A percentile compares a stretch with the other conserved stretches of the same genome.
phyloP scores from a whole-genome alignment of 1,284 basidiomycete genomes.

The Cryptococcus sp. region DNA sequence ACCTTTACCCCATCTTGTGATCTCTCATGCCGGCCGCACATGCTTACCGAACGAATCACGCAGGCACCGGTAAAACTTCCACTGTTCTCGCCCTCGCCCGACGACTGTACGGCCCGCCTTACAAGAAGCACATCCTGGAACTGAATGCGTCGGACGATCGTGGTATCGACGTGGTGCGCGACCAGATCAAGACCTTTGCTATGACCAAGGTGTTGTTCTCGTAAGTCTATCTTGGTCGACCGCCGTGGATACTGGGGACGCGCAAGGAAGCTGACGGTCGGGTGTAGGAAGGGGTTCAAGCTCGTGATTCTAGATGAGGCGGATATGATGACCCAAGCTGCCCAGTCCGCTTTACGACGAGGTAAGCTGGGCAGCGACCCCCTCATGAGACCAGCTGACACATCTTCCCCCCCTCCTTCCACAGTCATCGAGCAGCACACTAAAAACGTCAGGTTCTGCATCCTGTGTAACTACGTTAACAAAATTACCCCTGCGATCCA shows the following conservation, averaged over 20 bases:
- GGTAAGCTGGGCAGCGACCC: conserved; percentile 41
- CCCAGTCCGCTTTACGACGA: conserved; percentile 91
- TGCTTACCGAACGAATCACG: neutral
- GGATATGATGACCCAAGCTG: conserved; percentile 99
- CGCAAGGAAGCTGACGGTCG: neutral
- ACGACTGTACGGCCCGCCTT: conserved; percentile 77
- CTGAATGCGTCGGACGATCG: conserved; percentile 98
- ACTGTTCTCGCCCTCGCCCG: conserved; percentile 96
- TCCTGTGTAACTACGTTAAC: conserved; percentile 99
- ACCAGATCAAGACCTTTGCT: conserved; percentile 98
- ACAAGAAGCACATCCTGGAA: conserved; percentile 89
- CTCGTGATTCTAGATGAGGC: conserved; percentile 98
- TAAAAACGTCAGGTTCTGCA: conserved; percentile 97
- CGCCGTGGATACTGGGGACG: neutral
- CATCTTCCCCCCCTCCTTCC: neutral
- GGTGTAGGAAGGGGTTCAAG: conserved; percentile 82
- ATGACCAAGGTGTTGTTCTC: conserved; percentile 82
- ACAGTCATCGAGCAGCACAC: conserved; percentile 96
- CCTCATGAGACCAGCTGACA: neutral
- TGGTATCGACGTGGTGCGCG: conserved; percentile 96
- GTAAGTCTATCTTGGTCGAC: conserved; percentile 32
- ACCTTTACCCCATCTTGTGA: neutral
- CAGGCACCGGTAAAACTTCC: conserved; percentile 89
- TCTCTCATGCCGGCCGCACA: neutral
- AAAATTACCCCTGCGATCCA: conserved; percentile 99